Base-by-base conservation (phyloP, 345 rosid species). In the Populus simonii region DNA sequence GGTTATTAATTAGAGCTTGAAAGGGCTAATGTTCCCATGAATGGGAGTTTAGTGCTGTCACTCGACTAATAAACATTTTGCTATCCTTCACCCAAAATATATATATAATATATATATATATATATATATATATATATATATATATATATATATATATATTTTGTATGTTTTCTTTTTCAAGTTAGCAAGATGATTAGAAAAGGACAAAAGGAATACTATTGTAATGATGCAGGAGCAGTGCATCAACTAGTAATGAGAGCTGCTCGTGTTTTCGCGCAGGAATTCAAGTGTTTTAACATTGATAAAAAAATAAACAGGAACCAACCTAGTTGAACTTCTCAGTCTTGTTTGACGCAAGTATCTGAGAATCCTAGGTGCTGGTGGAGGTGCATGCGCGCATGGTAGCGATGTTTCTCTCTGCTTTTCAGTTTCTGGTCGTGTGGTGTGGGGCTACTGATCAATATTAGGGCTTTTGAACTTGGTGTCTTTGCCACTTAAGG, bases 151-250 rank as follows among this genome's bases (percentile, higher is more conserved):
- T n/a, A n/a, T n/a, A n/a, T n/a, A n/a, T n/a, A n/a, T n/a, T n/a
- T n/a, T n/a, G n/a, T n/a, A n/a, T n/a, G n/a, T n/a, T n/a, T n/a
- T n/a, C n/a, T n/a, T n/a, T n/a, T n/a, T n/a, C n/a, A n/a, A n/a
- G n/a, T n/a, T n/a, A n/a, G n/a, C n/a, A n/a, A n/a, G n/a, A n/a
- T n/a, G n/a, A n/a, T n/a, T n/a, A n/a, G n/a, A n/a, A n/a, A n/a
- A n/a, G n/a, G n/a, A n/a, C n/a, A n/a, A n/a, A n/a, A n/a, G n/a
- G n/a, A n/a, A n/a, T n/a, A 27, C 7, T 8, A 74, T 22, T 57
- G 80, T 55, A 72, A 83, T 76, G 80, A 83, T 79, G 75, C 13
- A 49, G 78, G 75, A 55, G 62, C 72, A 68, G 33, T 66, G 67
- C 63, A 31, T 70, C 41, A 29, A 47, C 68, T 27, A 23, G 49